Conservation (phyloP, 306 rosid species). For the Malus asiatica region DNA sequence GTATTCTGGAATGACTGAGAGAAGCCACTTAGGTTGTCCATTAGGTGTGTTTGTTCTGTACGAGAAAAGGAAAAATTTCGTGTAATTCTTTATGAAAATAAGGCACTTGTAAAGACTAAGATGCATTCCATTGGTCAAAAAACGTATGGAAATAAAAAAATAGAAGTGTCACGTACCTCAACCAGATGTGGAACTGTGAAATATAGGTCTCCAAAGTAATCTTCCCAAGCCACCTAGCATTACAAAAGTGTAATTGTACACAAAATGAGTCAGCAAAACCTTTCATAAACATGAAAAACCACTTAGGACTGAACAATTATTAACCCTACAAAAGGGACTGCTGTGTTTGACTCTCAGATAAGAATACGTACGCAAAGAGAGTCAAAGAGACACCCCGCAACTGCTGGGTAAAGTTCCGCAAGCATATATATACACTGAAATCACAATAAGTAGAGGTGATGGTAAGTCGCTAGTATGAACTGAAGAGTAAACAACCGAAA, state of each 20-base stretch:
- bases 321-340: background rate
- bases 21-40: constrained; percentile 99
- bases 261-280: constrained; percentile 14
- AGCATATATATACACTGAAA: constrained; percentile 86
- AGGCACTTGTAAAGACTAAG: background rate
- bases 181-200: constrained; percentile 99
- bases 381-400: constrained; percentile 74
- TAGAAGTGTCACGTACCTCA: constrained; percentile 53
- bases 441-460: constrained; percentile 9
- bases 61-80: background rate
- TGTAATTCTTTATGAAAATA: background rate
- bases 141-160: background rate
- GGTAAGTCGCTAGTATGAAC: background rate
- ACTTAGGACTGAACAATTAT: background rate
- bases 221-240: constrained; percentile 96
- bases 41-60: constrained; percentile 80
- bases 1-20: constrained; percentile 81
- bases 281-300: background rate
- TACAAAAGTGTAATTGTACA: constrained; percentile 4
- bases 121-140: background rate
- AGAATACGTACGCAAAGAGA: constrained; percentile 76
- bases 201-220: constrained; percentile 95
- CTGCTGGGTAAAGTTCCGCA: constrained; percentile 89
- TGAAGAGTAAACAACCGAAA: background rate
- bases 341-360: constrained; percentile 13